These are phyloP conservation scores for Margaritispora aquatica DNA, from an alignment of 495 filamentous ascomycete genomes.

Conservation along the genomic window DNA sequence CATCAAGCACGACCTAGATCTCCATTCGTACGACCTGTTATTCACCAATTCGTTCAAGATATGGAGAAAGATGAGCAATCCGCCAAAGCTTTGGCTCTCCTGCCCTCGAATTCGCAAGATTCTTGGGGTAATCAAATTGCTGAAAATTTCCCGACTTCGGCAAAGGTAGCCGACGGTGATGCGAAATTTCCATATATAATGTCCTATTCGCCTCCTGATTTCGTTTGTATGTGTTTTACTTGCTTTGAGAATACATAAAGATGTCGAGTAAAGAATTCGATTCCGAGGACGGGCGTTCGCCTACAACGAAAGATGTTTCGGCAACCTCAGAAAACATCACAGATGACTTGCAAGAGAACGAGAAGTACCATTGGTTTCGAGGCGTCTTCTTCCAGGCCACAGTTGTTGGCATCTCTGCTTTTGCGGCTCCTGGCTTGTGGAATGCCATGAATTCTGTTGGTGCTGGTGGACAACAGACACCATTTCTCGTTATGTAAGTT, in stretches of 20 bases:
- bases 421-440: slow-evolving; percentile 62
- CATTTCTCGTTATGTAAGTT: slow-evolving; percentile 47
- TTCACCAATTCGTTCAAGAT: not conserved
- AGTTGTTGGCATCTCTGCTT: slow-evolving; percentile 56
- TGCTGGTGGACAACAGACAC: slow-evolving; percentile 55
- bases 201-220: too few relatives aligned
- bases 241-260: too few relatives aligned
- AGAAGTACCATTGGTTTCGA: too few relatives aligned
- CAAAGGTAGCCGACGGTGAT: not conserved
- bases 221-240: too few relatives aligned
- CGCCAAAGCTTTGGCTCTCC: too few relatives aligned
- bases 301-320: too few relatives aligned
- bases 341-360: too few relatives aligned
- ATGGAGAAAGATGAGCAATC: not conserved
- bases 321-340: too few relatives aligned
- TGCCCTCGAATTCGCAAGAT: not conserved
- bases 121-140: not conserved
- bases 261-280: too few relatives aligned
- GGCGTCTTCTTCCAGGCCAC: slow-evolving; percentile 58
- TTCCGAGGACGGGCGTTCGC: too few relatives aligned
- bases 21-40: too few relatives aligned
- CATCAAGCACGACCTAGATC: not conserved
- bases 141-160: not conserved
- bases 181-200: too few relatives aligned
- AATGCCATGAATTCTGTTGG: slow-evolving; percentile 64